Evolutionary conservation across 306 rosid genomes (phyloP), one percentile per base, ranked within the genome.

Genomic region (Cucumis cinereus): DNA sequence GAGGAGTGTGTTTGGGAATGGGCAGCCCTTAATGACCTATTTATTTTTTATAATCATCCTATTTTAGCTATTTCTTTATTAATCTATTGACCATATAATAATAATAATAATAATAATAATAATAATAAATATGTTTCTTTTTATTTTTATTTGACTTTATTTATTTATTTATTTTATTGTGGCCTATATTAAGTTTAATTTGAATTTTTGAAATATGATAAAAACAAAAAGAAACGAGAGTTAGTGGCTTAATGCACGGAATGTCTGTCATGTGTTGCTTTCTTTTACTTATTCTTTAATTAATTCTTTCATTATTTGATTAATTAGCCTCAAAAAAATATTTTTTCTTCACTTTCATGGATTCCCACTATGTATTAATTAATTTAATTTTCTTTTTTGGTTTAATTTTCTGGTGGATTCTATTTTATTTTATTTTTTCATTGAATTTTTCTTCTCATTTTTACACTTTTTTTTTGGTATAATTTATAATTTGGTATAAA

Each of bases 181-280:
- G 22, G 38, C 33, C 33, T 22, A 68, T 41, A 68, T 6, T 41
- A 40, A 43, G 53, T 20, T 24, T 1, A 23, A 70, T 47, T 70
- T 3, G 23, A 70, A 14, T 2, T 23, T 28, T 16, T 16, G 9
- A 49, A 49, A 71, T 47, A 26, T 45, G 36, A 26, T 2, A 66
- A 0, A 26, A 16, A 71, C 1, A 71, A 45, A 68, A 45, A 23
- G 16, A 49, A 35, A 49, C n/a, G 9, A 17, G 24, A 28, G 45
- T 49, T 71, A 71, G 76, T 71, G 76, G 76, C 76, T 71, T 16
- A 71, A 49, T 71, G 17, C 57, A 17, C 76, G 76, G 76, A 71
- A 49, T 71, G 76, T 71, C 76, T 50, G 58, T 49, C 55, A 40
- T 23, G 20, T 45, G 55, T 45, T 23, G 56, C 20, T 22, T 45